Percentiles rank a stretch among this genome's conserved stretches.
These are phyloP conservation scores for Amborella trichopoda DNA, from an alignment of 164 flowering plant species.

Conservation along the genomic window DNA sequence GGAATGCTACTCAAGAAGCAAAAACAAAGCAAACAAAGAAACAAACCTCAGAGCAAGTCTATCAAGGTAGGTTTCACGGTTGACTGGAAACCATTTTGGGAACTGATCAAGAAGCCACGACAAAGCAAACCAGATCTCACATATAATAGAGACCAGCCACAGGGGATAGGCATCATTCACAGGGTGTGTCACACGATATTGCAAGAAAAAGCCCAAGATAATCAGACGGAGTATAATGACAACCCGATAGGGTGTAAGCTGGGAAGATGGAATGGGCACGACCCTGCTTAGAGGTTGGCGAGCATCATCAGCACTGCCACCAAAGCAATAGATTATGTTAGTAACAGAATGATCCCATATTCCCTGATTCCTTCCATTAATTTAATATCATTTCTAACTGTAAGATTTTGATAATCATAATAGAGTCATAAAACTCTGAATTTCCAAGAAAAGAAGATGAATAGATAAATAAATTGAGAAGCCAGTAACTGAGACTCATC, in stretches of 20 bases:
- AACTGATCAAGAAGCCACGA: conserved; percentile 99
- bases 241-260: conserved; percentile 86
- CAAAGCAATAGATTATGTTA: too few relatives aligned
- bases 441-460: too few relatives aligned
- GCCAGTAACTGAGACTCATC: too few relatives aligned
- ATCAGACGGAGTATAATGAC: conserved; percentile 89
- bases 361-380: too few relatives aligned
- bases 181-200: conserved; percentile 85
- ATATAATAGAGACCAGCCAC: conserved; percentile 87
- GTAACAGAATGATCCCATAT: too few relatives aligned
- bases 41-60: conserved; percentile 86
- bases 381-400: too few relatives aligned
- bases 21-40: neutral
- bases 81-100: conserved; percentile 93
- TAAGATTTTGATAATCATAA: too few relatives aligned
- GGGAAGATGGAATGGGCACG: conserved; percentile 76
- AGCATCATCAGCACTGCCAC: conserved; percentile 78
- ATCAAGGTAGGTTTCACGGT: conserved; percentile 94
- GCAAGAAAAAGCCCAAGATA: conserved; percentile 83
- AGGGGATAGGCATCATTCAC: conserved; percentile 83
- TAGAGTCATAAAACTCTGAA: too few relatives aligned
- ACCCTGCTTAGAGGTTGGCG: conserved; percentile 82
- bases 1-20: conserved; percentile 1
- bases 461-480: too few relatives aligned
- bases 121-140: conserved; percentile 98